These are phyloP conservation scores for Pyrus communis DNA, from an alignment of 306 rosid species.

Conservation along the genomic window DNA sequence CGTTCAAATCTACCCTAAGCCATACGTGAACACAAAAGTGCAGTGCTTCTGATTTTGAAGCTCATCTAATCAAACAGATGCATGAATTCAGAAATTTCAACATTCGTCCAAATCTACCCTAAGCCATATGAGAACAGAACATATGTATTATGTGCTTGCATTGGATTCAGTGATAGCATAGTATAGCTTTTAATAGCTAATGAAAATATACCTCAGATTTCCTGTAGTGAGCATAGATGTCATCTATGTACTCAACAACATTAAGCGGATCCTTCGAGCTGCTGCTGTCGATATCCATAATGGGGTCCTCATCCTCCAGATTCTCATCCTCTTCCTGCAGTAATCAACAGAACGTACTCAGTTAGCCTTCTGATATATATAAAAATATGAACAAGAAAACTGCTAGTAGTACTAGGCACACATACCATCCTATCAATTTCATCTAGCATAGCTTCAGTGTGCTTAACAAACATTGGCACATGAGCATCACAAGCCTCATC, in stretches of 20 bases:
- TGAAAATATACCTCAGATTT: conserved; percentile 34
- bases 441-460: conserved; percentile 54
- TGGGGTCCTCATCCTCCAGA: conserved; percentile 33
- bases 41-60: neutral
- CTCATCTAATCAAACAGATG: neutral
- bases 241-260: conserved; percentile 47
- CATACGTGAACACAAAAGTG: neutral
- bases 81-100: neutral
- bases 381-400: neutral
- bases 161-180: neutral
- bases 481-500: conserved; percentile 11
- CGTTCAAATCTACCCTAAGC: too few relatives aligned
- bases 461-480: conserved; percentile 54
- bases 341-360: neutral
- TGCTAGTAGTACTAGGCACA: neutral
- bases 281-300: conserved; percentile 36
- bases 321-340: conserved; percentile 47
- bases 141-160: neutral
- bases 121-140: neutral
- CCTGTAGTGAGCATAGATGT: conserved; percentile 35
- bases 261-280: conserved; percentile 29
- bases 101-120: neutral
- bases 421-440: conserved; percentile 51
- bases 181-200: neutral
- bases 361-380: neutral